phyloP scores from a whole-genome alignment of 768 basidiomycete species.

The Trametes gibbosa region DNA sequence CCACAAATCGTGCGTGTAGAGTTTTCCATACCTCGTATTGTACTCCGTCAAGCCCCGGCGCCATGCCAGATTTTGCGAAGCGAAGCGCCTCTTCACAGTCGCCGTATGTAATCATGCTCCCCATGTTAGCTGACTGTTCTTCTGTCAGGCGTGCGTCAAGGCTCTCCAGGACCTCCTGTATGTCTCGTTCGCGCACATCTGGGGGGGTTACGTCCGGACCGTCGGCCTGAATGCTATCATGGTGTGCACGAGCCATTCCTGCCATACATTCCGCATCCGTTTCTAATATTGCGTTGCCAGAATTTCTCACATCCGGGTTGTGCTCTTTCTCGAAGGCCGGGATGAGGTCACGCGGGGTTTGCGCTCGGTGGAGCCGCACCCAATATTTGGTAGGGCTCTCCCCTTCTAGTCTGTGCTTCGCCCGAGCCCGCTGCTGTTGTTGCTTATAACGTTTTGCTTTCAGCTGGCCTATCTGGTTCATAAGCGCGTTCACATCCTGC shows the following conservation, averaged over 20 bases:
- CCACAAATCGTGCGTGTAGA: neutral
- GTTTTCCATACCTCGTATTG: slow-evolving; percentile 3
- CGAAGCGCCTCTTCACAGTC: neutral
- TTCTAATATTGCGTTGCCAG: neutral
- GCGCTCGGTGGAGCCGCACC: neutral
- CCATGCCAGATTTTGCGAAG: neutral
- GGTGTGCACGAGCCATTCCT: neutral
- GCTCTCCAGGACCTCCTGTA: neutral
- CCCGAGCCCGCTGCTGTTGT: neutral
- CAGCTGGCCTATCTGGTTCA: neutral
- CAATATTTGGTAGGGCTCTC: slow-evolving; percentile 7
- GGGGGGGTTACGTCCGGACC: neutral
- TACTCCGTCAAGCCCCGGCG: neutral
- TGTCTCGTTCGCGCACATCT: neutral
- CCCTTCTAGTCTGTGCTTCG: neutral
- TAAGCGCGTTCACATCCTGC: neutral
- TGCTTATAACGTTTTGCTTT: neutral
- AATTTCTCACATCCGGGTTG: neutral
- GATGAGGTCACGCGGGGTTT: neutral
- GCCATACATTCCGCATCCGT: neutral
- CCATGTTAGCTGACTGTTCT: neutral
- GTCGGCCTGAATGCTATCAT: neutral
- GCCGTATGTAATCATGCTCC: neutral
- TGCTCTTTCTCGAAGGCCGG: neutral
- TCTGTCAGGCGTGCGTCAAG: neutral